Base-by-base conservation (phyloP, 176 grass and related monocot species). In the Phoenix dactylifera region DNA sequence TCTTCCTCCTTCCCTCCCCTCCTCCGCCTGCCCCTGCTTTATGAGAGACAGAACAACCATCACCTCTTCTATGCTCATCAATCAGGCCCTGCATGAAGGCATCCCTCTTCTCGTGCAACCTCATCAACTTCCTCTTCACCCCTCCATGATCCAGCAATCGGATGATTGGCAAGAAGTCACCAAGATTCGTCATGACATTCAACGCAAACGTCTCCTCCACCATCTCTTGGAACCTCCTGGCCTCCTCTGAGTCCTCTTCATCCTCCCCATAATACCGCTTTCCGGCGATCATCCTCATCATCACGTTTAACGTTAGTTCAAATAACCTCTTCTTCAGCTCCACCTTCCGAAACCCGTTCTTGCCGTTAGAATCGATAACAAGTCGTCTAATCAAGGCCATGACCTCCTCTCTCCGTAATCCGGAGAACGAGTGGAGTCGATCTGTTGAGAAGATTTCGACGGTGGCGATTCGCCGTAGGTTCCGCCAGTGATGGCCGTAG, bases 161-260 rank as follows among this genome's bases (percentile, higher is more conserved):
- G 29, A 90, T n/a, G 18, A 67, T 59, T 12, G 91, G 91, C 51
- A 96, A 57, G 72, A 84, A 96, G 63, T 95, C 83, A 74, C 75
- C 76, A 50, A 50, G 24, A 55, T 81, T 89, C 7, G 77, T 65
- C 15, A 80, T 16, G 19, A 74, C 83, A n/a, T 57, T 57, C 3
- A 66, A 17, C 10, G 57, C 54, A 14, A 74, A 15, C 30, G 68
- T 0, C 74, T 87, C 65, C 16, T 84, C 62, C 1, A 66, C 29
- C 4, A 90, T 67, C 66, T 66, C 9, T 76, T 77, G 81, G 32
- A 96, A 67, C 51, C 66, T 59, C 26, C n/a, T 26, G 3, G 74
- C 77, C 57, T 87, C 72, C 7, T 78, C 67, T 1, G 76, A 91
- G 51, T 82, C 71, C 68, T 80, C 76, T 0, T 76, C 66, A 74